Evolutionary conservation across 2,329 filamentous ascomycete genomes (phyloP).

Genomic region (Onygena corvina): DNA sequence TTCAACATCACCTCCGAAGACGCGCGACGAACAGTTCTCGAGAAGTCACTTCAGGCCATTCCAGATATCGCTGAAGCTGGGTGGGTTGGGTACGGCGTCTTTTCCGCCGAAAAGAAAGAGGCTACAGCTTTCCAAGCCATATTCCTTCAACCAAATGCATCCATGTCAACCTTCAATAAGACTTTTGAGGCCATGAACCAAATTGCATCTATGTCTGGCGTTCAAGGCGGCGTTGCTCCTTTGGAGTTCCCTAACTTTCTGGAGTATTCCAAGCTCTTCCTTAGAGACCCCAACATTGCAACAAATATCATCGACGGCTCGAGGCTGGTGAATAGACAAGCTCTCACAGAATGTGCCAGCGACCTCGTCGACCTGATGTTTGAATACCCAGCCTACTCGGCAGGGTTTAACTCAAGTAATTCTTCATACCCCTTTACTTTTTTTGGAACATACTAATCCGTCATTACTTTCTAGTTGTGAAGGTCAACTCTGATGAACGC

Average conservation of each 20-base stretch:
- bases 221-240: conserved; percentile 14
- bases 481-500: conserved; percentile 20
- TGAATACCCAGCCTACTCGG: conserved; percentile 17
- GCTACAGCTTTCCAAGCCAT: conserved; percentile 21
- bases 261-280: conserved; percentile 20
- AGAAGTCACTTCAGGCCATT: conserved; percentile 17
- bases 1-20: conserved; percentile 19
- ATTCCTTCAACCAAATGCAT: conserved; percentile 23
- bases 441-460: neutral
- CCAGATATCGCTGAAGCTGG: conserved; percentile 21
- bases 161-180: conserved; percentile 18
- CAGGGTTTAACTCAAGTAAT: conserved; percentile 25
- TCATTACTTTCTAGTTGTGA: conserved; percentile 17
- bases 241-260: conserved; percentile 22
- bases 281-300: conserved; percentile 24
- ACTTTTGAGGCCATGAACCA: conserved; percentile 16
- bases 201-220: conserved; percentile 17
- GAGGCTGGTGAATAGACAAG: conserved; percentile 20
- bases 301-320: conserved; percentile 24
- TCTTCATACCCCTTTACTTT: neutral
- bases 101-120: conserved; percentile 8
- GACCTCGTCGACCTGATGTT: conserved; percentile 21
- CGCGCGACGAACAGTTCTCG: conserved; percentile 17
- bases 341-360: conserved; percentile 18
- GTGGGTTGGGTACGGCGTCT: conserved; percentile 22